Evolutionary conservation across 208 protist genomes (phyloP), one percentile per base, ranked within the genome.

Genomic region (Trypanosoma brucei): DNA sequence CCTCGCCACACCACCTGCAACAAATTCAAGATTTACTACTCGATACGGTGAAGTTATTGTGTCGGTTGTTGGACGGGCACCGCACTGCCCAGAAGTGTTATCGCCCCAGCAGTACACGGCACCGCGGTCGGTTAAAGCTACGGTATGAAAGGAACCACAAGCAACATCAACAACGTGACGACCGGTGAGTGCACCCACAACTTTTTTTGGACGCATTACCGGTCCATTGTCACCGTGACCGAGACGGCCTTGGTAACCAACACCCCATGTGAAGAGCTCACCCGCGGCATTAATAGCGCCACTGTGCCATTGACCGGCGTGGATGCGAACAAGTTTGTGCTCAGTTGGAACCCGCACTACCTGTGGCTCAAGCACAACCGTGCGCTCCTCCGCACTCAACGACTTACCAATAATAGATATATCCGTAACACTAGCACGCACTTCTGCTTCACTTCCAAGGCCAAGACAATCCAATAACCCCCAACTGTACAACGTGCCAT

Each of bases 231-330:
- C 65, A 35, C 86, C 85, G 68, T 90, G 85, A 1, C 89, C 89
- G 1, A 95, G 76, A 4, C 89, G 81, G 6, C 89, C 85, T 57
- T 95, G 85, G 55, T 86, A 90, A 5, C 89, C 89, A n/a, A 92
- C 81, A 35, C 89, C 89, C 86, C 89, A 95, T 30, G 86, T 91
- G 62, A 88, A 95, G 52, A 95, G 78, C 68, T 89, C 79, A 39
- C 89, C 89, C 33, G 65, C 59, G 8, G 63, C 64, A 65, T 80
- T 95, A 70, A 95, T 86, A 7, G 84, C 89, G 7, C 79, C 81
- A 57, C 82, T 86, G 70, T 95, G 89, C 86, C 89, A 95, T 78
- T 93, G 85, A 22, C 89, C 89, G 0, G 89, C 86, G 56, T 83
- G 75, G n/a, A 95, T 76, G 61, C 75, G 78, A 11, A 88, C 72